These are phyloP conservation scores for Viola odorata DNA, from an alignment of 345 rosid species.

Conservation along the genomic window DNA sequence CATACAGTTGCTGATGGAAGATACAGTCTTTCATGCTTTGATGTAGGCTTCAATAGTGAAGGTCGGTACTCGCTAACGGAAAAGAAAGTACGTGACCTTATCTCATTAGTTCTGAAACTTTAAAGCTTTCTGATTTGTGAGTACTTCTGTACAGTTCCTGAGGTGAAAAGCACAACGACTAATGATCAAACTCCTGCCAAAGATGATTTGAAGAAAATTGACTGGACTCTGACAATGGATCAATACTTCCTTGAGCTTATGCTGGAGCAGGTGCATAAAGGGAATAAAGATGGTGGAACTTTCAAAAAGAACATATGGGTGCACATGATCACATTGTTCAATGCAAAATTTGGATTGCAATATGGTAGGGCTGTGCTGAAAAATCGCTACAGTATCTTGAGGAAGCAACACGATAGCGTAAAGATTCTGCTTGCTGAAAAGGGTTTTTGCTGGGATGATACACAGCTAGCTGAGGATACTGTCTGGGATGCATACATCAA, in stretches of 20 bases:
- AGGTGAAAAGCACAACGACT: constrained; percentile 18
- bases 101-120: not conserved
- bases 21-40: constrained; percentile 51
- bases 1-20: constrained; percentile 54
- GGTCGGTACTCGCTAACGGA: constrained; percentile 24
- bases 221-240: constrained; percentile 39
- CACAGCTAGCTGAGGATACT: not conserved
- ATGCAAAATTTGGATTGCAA: constrained; percentile 29
- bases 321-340: constrained; percentile 39
- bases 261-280: constrained; percentile 37
- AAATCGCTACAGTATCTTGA: constrained; percentile 31
- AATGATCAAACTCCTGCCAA: constrained; percentile 19
- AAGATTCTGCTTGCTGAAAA: constrained; percentile 34
- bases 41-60: constrained; percentile 46
- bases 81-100: not conserved
- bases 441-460: constrained; percentile 1
- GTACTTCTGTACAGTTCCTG: not conserved
- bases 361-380: constrained; percentile 27
- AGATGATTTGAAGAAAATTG: constrained; percentile 22
- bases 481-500: not conserved
- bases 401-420: constrained; percentile 27
- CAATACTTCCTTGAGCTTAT: constrained; percentile 39
- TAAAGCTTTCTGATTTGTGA: not conserved
- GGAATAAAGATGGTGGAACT: constrained; percentile 22
- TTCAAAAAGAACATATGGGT: constrained; percentile 42